phyloP scores from a whole-genome alignment of 129 eudicot species.

The Tagetes patula region DNA sequence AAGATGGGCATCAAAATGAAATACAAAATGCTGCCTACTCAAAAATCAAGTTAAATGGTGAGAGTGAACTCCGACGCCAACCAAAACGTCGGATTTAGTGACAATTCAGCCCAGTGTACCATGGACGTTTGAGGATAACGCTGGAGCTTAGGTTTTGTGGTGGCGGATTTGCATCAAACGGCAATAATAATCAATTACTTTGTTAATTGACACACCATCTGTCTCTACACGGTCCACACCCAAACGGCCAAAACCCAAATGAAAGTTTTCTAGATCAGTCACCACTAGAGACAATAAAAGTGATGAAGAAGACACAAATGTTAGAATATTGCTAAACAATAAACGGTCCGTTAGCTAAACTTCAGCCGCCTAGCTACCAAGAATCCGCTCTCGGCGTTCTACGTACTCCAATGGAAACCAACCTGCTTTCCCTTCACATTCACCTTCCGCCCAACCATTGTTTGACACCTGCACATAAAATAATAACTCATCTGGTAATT shows the following conservation, averaged over 20 bases:
- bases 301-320: constrained; percentile 15
- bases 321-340: constrained; percentile 13
- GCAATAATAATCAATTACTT: no score
- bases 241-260: background rate
- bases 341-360: constrained; percentile 30
- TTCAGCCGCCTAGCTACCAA: constrained; percentile 75
- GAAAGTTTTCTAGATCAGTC: background rate
- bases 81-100: no score
- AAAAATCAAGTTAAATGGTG: no score
- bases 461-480: constrained; percentile 58
- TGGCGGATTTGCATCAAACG: no score
- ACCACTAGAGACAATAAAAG: background rate
- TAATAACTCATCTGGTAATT: background rate
- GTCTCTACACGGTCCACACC: no score
- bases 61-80: no score
- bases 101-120: no score
- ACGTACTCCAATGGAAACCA: constrained; percentile 89
- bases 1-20: no score
- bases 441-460: constrained; percentile 99
- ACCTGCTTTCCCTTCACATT: constrained; percentile 94
- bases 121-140: no score
- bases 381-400: constrained; percentile 83
- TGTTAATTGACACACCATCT: no score
- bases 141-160: no score
- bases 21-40: no score